These are phyloP conservation scores for Amanita polypyramis DNA, from an alignment of 768 basidiomycete species.

Conservation along the genomic window DNA sequence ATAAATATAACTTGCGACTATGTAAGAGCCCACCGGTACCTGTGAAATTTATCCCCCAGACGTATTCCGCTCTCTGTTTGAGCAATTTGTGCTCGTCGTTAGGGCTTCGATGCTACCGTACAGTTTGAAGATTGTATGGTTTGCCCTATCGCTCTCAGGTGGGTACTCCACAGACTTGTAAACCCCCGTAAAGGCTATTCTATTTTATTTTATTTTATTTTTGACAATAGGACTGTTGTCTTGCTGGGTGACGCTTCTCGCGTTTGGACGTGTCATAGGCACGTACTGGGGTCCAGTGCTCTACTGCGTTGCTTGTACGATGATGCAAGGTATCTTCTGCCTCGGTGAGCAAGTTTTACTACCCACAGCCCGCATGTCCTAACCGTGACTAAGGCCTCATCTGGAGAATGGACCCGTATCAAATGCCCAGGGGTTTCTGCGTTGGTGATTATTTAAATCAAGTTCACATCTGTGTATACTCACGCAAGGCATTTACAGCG, in stretches of 20 bases:
- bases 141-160: conserved; percentile 47
- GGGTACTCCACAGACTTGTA: conserved; percentile 9
- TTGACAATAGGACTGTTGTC: conserved; percentile 31
- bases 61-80: background rate
- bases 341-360: conserved; percentile 33
- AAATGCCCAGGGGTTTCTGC: conserved; percentile 52
- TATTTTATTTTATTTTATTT: background rate
- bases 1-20: no score
- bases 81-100: background rate
- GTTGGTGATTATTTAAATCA: conserved; percentile 26
- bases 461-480: background rate
- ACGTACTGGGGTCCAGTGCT: conserved; percentile 37
- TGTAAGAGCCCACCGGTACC: no score
- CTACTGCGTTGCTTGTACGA: conserved; percentile 39
- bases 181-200: background rate
- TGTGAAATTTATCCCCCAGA: background rate
- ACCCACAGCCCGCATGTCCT: background rate
- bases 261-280: conserved; percentile 32
- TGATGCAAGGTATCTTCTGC: conserved; percentile 48
- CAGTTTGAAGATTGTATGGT: conserved; percentile 48
- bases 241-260: conserved; percentile 38
- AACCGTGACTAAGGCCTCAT: conserved; percentile 36
- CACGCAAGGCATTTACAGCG: conserved; percentile 16
- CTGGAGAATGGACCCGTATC: conserved; percentile 50
- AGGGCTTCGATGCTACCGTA: conserved; percentile 43